A percentile compares a stretch with the other conserved stretches of the same genome.
Evolutionary conservation across 1,284 basidiomycete species (phyloP).

Genomic region (Cutaneotrichosporon cyanovorans): DNA sequence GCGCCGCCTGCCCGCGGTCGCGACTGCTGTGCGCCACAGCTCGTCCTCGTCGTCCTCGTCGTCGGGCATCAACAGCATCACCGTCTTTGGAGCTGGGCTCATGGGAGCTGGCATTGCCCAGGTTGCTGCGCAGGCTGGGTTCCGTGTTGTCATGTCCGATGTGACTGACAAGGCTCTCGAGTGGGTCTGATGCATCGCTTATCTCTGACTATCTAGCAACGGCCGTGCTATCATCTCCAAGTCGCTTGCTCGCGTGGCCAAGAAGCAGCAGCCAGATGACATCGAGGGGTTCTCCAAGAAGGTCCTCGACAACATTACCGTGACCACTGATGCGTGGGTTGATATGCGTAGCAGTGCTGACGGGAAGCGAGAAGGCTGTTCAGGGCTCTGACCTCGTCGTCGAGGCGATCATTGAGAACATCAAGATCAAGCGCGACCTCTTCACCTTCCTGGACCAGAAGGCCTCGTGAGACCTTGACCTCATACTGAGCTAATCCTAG

Average conservation of each 20-base stretch:
- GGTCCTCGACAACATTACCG: slow-evolving; percentile 48
- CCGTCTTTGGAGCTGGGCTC: slow-evolving; percentile 49
- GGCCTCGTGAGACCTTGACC: slow-evolving; percentile 43
- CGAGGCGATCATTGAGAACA: slow-evolving; percentile 55
- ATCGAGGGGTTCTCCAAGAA: slow-evolving; percentile 43
- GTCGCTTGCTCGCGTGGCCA: slow-evolving; percentile 51
- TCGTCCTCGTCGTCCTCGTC: slow-evolving; percentile 6
- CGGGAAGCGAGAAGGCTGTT: slow-evolving; percentile 45
- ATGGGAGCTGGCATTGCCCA: slow-evolving; percentile 53
- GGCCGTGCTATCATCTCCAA: slow-evolving; percentile 52
- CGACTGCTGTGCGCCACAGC: slow-evolving; percentile 4
- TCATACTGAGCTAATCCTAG: neutral
- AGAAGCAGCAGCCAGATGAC: slow-evolving; percentile 48
- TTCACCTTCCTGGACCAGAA: slow-evolving; percentile 51
- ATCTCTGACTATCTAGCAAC: slow-evolving; percentile 40
- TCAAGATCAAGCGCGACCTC: slow-evolving; percentile 53
- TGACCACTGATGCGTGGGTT: slow-evolving; percentile 49
- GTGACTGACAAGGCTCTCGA: slow-evolving; percentile 46
- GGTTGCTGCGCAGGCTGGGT: slow-evolving; percentile 48
- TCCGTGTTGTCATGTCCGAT: slow-evolving; percentile 47
- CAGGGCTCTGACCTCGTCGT: slow-evolving; percentile 51
- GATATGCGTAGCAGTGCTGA: neutral
- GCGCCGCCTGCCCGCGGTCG: slow-evolving; percentile 6
- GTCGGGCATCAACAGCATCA: slow-evolving; percentile 36
- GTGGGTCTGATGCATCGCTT: slow-evolving; percentile 13